These are phyloP conservation scores for Phytophthora cryptogea DNA, from an alignment of 352 stramenopile genomes.

Conservation along the genomic window DNA sequence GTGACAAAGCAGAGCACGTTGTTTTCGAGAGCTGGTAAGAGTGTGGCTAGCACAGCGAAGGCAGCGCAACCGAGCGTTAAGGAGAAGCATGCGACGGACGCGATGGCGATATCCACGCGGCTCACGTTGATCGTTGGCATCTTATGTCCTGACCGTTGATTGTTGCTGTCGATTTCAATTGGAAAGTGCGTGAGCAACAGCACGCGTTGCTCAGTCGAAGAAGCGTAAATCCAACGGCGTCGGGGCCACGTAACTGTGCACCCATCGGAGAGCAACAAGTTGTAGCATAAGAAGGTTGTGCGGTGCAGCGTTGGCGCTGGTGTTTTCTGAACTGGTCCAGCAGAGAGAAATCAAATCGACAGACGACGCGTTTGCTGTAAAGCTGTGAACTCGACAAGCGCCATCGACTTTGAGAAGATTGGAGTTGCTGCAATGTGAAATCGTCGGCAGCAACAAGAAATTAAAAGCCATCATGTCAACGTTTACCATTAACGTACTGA, in stretches of 20 bases:
- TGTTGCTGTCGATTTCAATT: neutral
- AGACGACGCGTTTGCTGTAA: neutral
- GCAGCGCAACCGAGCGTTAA: neutral
- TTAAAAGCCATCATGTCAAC: too few relatives aligned
- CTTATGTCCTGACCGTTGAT: neutral
- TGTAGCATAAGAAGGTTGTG: neutral
- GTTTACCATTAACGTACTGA: too few relatives aligned
- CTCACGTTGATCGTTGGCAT: slow-evolving; percentile 3
- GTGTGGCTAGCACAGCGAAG: slow-evolving; percentile 2
- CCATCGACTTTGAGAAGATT: too few relatives aligned
- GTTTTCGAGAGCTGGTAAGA: neutral
- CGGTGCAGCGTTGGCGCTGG: neutral
- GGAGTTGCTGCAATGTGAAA: too few relatives aligned
- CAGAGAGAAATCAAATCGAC: neutral
- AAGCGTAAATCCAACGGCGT: neutral
- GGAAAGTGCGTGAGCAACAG: neutral
- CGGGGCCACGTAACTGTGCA: neutral
- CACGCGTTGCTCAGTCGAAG: neutral
- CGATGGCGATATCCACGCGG: neutral
- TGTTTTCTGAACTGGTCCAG: neutral
- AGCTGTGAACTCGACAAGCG: too few relatives aligned
- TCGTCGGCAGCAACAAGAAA: too few relatives aligned
- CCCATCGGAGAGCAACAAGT: neutral
- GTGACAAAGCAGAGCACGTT: neutral
- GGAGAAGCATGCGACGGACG: neutral